Base-by-base conservation (phyloP, 1,284 basidiomycete genomes). In the Naganishia cerealis region DNA sequence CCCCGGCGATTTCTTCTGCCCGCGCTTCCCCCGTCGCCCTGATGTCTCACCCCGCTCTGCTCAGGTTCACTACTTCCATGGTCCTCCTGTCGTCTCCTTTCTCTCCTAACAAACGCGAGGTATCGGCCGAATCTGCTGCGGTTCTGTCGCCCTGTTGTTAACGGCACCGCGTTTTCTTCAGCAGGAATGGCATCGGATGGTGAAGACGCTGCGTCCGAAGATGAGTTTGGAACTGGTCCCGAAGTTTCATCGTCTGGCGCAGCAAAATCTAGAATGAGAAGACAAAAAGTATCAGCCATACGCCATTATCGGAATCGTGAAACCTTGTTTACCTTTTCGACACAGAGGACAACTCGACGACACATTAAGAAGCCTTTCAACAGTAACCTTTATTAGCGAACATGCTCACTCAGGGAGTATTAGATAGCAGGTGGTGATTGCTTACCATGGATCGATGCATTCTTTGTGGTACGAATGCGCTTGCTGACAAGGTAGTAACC, bases 261-360 rank as follows among this genome's bases (percentile, higher is more conserved):
- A 56, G 78, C 79, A 72, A 80, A 80, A 65, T 80, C 78, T 80
- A 67, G 1, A 40, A 29, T 43, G 29, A 54, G 36, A 26, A 39
- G 33, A 38, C 2, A 13, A 21, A 33, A 16, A 39, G 39, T 21
- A 40, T 36, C 39, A 66, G 40, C 12, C 13, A 15, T 10, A 48
- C 29, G 6, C 18, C 3, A 38, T 61, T 21, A 24, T 36, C 33
- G 16, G 21, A 46, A 10, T 15, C 4, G 29, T n/a, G 38, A 13
- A 29, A n/a, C n/a, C 54, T 15, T 8, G 62, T 85, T 70, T 72
- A 91, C 91, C 91, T 80, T 93, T 89, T 73, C 93, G 85, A 78
- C 93, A 96, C 52, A 96, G 85, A 1, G 93, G 93, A 79, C 93
- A 96, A 57, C 90, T 90, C 70, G 88, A 88, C 0, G 91, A 92